Evolutionary conservation across 192 early-diverging fungal genomes (phyloP), one percentile per base, ranked within the genome.

Genomic region (Phycomyces blakesleeanus): DNA sequence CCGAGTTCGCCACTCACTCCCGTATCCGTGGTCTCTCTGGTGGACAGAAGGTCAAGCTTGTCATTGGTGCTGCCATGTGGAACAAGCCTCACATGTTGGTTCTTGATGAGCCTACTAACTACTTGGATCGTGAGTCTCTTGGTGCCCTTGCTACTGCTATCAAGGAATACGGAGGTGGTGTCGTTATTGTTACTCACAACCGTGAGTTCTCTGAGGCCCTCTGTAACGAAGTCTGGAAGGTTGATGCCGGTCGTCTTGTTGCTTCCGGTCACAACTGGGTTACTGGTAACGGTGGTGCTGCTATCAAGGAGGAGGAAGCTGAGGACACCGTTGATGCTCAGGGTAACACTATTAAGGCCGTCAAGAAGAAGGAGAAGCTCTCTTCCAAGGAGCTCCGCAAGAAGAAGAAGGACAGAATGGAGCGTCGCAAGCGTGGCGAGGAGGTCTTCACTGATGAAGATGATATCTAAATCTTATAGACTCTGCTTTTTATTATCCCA

Each of bases 81-180:
- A 86, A 88, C 72, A 83, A 87, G 71, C 95, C 95, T 55, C 93
- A 95, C 74, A 88, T 93, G 69, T 86, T 95, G 69, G 84, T 95
- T 62, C 81, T 95, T 59, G 93, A 95, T 74, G 91, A 92, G 80
- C 93, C 93, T 60, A 95, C 88, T 55, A 83, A 81, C 68, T 88
- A 80, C 62, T 78, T 85, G 75, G 79, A 85, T 81, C 83, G 79
- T 52, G 83, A 85, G 51, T 81, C 83, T 51, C 70, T 85, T 40
- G 83, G 80, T 58, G 83, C 77, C 40, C 80, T 92, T 67, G 87
- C 88, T 57, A 71, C 67, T 68, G 89, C 89, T 70, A 89, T 91
- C 76, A 80, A 80, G 73, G 80, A 84, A 29, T 91, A 80, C 60
- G 87, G 84, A 66, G 90, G 90, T 75, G 90, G 86, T 85, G 87